These are phyloP conservation scores for Parsonsia alboflavescens DNA, from an alignment of 257 asterid genomes.

Conservation along the genomic window DNA sequence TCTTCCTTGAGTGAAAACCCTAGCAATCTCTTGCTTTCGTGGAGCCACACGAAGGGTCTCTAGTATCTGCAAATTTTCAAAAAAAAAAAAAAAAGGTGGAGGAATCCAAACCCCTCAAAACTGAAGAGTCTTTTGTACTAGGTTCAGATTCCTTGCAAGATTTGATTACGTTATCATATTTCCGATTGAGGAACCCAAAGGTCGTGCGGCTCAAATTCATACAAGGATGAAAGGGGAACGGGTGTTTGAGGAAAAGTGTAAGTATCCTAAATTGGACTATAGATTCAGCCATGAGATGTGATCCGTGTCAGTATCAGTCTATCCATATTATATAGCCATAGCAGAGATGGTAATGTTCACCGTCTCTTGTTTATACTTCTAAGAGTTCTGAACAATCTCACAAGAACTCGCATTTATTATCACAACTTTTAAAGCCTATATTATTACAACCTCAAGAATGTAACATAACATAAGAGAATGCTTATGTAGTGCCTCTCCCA, in stretches of 20 bases:
- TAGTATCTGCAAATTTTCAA: too few species aligned
- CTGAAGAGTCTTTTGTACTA: not conserved
- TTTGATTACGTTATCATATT: not conserved
- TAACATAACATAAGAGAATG: not conserved
- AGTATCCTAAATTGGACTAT: not conserved
- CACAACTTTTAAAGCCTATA: not conserved
- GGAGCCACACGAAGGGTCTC: too few species aligned
- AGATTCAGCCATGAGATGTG: not conserved
- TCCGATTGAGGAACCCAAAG: not conserved
- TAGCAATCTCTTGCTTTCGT: too few species aligned
- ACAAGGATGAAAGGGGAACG: not conserved
- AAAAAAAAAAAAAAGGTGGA: not conserved
- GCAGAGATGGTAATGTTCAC: not conserved
- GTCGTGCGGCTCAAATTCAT: slow-evolving; percentile 2
- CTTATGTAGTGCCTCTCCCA: not conserved
- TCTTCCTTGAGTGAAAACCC: too few species aligned
- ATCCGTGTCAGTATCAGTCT: not conserved
- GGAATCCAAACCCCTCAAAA: not conserved
- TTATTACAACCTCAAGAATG: not conserved
- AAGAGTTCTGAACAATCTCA: not conserved
- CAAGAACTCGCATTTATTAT: not conserved
- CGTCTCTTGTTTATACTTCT: not conserved
- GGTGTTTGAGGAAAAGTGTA: not conserved
- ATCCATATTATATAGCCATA: not conserved
- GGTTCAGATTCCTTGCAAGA: not conserved